phyloP scores from a whole-genome alignment of 202 grass and related monocot genomes.

The Carex sylvatica region DNA sequence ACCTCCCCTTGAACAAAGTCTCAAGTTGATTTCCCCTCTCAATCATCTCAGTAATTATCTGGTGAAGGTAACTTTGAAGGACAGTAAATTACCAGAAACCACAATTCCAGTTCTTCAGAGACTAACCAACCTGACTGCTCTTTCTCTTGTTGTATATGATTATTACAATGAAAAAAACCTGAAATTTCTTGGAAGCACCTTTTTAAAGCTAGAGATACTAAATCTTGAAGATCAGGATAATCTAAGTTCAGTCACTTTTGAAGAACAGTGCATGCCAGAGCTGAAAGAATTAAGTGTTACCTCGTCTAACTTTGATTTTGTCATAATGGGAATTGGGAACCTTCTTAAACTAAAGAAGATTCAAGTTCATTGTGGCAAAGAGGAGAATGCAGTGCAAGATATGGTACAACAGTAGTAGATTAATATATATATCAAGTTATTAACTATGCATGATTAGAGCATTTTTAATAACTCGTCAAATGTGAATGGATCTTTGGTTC shows the following conservation, averaged over 20 bases:
- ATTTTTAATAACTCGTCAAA: not conserved
- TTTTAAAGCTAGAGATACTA: not conserved
- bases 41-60: not conserved
- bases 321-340: not conserved
- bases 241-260: slow-evolving; percentile 2
- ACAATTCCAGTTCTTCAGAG: slow-evolving; percentile 14
- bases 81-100: not conserved
- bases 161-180: not conserved
- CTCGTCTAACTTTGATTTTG: not conserved
- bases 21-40: not conserved
- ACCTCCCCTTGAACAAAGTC: not conserved
- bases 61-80: slow-evolving; percentile 5
- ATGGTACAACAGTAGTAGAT: not conserved
- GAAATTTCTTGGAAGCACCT: not conserved
- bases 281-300: not conserved
- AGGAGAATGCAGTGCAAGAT: not conserved
- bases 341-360: slow-evolving; percentile 10
- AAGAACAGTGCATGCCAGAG: slow-evolving; percentile 3
- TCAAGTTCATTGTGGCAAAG: not conserved
- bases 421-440: not conserved
- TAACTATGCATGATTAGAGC: not conserved
- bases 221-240: not conserved
- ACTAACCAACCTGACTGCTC: not conserved
- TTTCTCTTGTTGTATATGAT: not conserved
- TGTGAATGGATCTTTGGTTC: not conserved